Percentiles rank a stretch among this genome's conserved stretches.
These are phyloP conservation scores for Asterochloris sp. DNA, from an alignment of 139 green algal genomes.

Conservation along the genomic window DNA sequence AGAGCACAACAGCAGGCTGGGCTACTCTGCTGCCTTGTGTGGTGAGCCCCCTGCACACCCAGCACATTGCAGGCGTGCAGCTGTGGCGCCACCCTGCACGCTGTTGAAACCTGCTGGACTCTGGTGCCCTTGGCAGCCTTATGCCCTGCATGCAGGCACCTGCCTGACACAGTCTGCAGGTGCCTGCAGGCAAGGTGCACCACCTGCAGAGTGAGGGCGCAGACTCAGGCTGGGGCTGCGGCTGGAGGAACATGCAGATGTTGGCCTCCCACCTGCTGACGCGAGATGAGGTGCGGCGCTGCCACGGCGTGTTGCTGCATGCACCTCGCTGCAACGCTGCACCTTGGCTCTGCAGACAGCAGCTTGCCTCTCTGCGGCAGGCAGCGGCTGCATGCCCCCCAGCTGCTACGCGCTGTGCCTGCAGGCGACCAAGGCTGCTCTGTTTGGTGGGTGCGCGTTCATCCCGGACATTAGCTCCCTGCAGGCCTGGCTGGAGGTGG, in stretches of 20 bases:
- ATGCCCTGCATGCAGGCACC: too few relatives aligned
- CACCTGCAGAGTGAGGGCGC: slow-evolving; percentile 11
- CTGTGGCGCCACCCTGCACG: too few relatives aligned
- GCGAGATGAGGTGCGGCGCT: slow-evolving; percentile 1
- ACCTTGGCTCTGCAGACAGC: not conserved
- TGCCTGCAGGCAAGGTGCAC: slow-evolving; percentile 18
- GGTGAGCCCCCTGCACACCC: too few relatives aligned
- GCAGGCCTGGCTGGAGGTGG: slow-evolving; percentile 65
- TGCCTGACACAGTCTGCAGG: too few relatives aligned
- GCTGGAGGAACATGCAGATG: slow-evolving; percentile 57
- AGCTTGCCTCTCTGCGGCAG: not conserved
- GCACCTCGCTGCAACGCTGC: not conserved
- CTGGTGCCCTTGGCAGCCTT: too few relatives aligned
- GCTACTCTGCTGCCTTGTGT: too few relatives aligned
- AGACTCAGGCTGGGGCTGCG: slow-evolving; percentile 49
- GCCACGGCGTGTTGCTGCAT: not conserved
- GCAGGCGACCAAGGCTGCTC: slow-evolving; percentile 10
- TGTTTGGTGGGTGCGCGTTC: slow-evolving; percentile 42
- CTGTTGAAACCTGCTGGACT: too few relatives aligned
- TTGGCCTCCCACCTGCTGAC: slow-evolving; percentile 38
- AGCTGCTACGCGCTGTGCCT: not conserved
- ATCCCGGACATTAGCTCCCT: slow-evolving; percentile 66
- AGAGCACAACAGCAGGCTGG: too few relatives aligned
- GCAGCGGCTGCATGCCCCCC: not conserved
- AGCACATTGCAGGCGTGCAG: too few relatives aligned